These are phyloP conservation scores for Debaryomyces sp. DNA, from an alignment of 1,139 yeast genomes.

Conservation along the genomic window DNA sequence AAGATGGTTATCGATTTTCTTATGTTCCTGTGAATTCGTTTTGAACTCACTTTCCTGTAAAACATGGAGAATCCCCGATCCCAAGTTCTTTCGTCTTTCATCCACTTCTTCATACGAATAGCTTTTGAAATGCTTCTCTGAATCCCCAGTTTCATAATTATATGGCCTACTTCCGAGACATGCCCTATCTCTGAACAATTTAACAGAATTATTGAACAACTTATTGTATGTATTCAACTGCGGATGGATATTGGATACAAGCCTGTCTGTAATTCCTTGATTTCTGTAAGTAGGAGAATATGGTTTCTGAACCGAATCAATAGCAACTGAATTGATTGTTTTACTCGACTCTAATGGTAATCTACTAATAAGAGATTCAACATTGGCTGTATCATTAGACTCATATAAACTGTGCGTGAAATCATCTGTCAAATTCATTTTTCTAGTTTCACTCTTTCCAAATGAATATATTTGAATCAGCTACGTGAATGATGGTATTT, in stretches of 20 bases:
- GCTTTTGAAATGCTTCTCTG: conserved; percentile 47
- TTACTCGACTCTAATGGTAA: background rate
- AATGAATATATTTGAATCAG: background rate
- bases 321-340: background rate
- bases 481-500: background rate
- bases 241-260: conserved; percentile 52
- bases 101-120: conserved; percentile 46
- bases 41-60: conserved; percentile 46
- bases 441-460: background rate
- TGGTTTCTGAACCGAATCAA: background rate
- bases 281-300: conserved; percentile 43
- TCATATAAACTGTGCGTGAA: conserved; percentile 1
- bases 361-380: background rate
- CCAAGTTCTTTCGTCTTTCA: conserved; percentile 51
- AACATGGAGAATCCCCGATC: conserved; percentile 63
- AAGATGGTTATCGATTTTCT: conserved; percentile 24
- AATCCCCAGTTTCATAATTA: conserved; percentile 39
- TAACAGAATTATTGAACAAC: conserved; percentile 44
- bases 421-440: background rate
- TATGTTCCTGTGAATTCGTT: conserved; percentile 31
- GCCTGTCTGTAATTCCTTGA: conserved; percentile 33
- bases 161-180: conserved; percentile 34
- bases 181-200: conserved; percentile 24
- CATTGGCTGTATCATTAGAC: background rate
- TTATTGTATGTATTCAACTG: conserved; percentile 48